These are phyloP conservation scores for Nicotiana knightiana DNA, from an alignment of 257 asterid species.

Conservation along the genomic window DNA sequence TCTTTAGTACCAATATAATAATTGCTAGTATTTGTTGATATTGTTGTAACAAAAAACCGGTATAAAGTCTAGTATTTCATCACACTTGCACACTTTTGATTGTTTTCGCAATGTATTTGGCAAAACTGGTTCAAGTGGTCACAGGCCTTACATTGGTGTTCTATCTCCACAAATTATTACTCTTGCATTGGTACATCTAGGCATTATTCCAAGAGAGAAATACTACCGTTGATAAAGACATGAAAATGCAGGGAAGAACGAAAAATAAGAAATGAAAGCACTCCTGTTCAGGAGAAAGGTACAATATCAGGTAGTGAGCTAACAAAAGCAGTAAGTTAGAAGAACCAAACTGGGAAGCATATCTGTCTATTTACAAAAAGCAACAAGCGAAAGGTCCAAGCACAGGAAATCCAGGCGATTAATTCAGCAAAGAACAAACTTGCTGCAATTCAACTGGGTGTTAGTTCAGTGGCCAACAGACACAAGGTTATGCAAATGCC, in stretches of 20 bases:
- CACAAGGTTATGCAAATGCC: slow-evolving; percentile 4
- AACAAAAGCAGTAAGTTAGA: not conserved
- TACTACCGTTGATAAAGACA: not conserved
- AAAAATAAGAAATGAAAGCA: not conserved
- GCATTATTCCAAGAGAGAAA: not conserved
- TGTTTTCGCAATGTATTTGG: not conserved
- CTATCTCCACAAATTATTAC: not conserved
- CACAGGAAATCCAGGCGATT: not conserved
- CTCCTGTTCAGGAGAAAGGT: not conserved
- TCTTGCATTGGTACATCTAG: not conserved
- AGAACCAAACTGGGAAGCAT: not conserved
- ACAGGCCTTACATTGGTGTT: not conserved
- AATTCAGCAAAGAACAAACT: not conserved
- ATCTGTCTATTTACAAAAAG: not conserved
- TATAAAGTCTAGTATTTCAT: not conserved
- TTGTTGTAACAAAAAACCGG: not conserved
- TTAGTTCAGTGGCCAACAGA: not conserved
- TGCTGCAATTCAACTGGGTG: not conserved
- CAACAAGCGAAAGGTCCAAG: not conserved
- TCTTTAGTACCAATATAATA: too few species aligned
- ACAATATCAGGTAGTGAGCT: not conserved
- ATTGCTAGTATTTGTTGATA: too few species aligned
- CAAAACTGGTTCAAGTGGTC: not conserved
- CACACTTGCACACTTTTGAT: not conserved
- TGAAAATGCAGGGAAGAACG: not conserved